Evolutionary conservation across 192 early-diverging fungal genomes (phyloP).

Genomic region (Entomortierella beljakovae): DNA sequence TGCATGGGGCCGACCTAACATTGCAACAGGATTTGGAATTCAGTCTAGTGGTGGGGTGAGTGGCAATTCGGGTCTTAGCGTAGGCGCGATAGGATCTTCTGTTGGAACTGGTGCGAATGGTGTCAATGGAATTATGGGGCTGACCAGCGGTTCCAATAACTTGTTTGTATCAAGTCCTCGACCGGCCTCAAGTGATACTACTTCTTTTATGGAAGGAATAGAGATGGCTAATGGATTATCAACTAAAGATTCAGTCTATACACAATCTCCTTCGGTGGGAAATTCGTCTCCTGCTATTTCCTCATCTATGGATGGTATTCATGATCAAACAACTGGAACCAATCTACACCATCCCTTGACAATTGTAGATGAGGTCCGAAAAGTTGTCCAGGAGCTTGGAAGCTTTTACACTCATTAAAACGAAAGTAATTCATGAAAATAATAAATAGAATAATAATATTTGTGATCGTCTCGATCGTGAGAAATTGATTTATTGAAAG

Average conservation of each 20-base stretch:
- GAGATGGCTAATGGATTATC: slow-evolving; percentile 7
- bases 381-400: slow-evolving; percentile 43
- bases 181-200: slow-evolving; percentile 15
- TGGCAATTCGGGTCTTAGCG: neutral
- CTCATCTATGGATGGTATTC: slow-evolving; percentile 7
- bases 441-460: neutral
- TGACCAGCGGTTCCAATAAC: slow-evolving; percentile 28
- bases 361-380: slow-evolving; percentile 47
- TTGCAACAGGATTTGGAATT: slow-evolving; percentile 42
- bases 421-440: neutral
- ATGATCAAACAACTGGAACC: neutral
- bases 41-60: slow-evolving; percentile 2
- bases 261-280: slow-evolving; percentile 33
- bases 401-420: slow-evolving; percentile 41
- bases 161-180: slow-evolving; percentile 50
- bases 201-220: slow-evolving; percentile 32
- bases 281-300: slow-evolving; percentile 6
- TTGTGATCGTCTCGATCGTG: no score
- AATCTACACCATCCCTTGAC: slow-evolving; percentile 28
- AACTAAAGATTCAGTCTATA: slow-evolving; percentile 17
- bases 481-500: no score
- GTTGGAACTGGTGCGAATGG: slow-evolving; percentile 16
- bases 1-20: slow-evolving; percentile 44
- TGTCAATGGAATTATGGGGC: slow-evolving; percentile 40
- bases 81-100: neutral